phyloP scores from a whole-genome alignment of 257 asterid genomes.

The Cordia subcordata region DNA sequence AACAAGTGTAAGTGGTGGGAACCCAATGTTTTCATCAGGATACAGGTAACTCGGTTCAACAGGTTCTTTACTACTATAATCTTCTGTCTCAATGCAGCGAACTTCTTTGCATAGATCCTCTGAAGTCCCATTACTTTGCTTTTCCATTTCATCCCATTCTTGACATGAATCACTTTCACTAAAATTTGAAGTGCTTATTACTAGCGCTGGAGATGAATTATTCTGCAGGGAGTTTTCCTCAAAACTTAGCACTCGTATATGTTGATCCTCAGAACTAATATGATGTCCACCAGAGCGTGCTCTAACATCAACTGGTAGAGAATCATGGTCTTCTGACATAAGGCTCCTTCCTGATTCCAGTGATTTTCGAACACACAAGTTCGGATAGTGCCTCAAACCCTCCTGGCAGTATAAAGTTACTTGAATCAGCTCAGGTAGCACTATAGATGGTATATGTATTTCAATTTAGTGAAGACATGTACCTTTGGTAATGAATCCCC shows the following conservation, averaged over 20 bases:
- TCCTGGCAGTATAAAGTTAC: background rate
- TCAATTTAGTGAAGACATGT: slow-evolving; percentile 3
- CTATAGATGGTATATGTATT: background rate
- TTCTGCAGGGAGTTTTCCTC: slow-evolving; percentile 35
- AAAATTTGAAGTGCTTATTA: slow-evolving; percentile 36
- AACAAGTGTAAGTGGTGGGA: background rate
- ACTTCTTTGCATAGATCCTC: slow-evolving; percentile 87
- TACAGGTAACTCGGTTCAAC: background rate
- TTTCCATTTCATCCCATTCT: slow-evolving; percentile 83
- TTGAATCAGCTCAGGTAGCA: background rate
- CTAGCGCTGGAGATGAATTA: slow-evolving; percentile 36
- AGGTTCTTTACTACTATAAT: background rate
- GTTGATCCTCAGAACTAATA: slow-evolving; percentile 60
- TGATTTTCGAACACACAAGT: slow-evolving; percentile 48
- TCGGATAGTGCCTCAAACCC: slow-evolving; percentile 56
- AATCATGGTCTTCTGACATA: slow-evolving; percentile 31
- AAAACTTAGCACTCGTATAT: slow-evolving; percentile 48
- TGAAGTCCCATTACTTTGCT: slow-evolving; percentile 55
- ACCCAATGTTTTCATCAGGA: background rate
- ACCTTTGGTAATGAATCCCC: slow-evolving; percentile 39
- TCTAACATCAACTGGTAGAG: slow-evolving; percentile 33
- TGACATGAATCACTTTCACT: slow-evolving; percentile 59
- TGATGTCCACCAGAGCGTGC: slow-evolving; percentile 35
- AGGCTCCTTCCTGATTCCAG: slow-evolving; percentile 29
- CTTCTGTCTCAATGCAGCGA: slow-evolving; percentile 41